Evolutionary conservation across 73 alveolate species (phyloP).

Genomic region (Paramecium bursaria): DNA sequence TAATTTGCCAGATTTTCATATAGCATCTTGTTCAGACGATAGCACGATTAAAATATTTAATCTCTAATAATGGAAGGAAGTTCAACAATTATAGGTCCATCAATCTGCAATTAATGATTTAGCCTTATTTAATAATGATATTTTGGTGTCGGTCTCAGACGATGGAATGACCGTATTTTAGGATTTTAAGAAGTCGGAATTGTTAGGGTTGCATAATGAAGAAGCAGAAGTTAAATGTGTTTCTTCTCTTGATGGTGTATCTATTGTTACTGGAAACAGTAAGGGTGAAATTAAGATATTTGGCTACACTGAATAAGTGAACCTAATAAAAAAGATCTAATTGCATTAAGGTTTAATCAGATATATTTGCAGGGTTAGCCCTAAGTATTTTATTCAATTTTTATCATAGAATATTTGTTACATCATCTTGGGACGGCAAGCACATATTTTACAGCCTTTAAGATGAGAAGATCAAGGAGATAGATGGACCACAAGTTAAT

Average conservation of each 20-base stretch:
- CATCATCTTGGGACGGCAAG: constrained; percentile 46
- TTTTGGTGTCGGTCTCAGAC: constrained; percentile 41
- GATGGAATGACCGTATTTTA: constrained; percentile 14
- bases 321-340: neutral
- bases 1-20: neutral
- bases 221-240: constrained; percentile 30
- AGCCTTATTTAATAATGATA: constrained; percentile 19
- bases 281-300: constrained; percentile 29
- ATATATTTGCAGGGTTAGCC: constrained; percentile 4
- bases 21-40: constrained; percentile 59
- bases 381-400: neutral
- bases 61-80: neutral
- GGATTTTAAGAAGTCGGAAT: neutral
- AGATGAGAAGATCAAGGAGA: constrained; percentile 3
- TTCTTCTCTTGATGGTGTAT: constrained; percentile 25
- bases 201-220: neutral
- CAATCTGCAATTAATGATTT: constrained; percentile 43
- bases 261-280: constrained; percentile 31
- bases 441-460: neutral
- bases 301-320: neutral
- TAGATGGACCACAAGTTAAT: constrained; percentile 38
- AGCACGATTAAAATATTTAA: constrained; percentile 26
- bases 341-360: constrained; percentile 8
- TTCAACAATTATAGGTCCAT: neutral
- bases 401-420: constrained; percentile 11